These are phyloP conservation scores for Cyberlindnera suaveolens DNA, from an alignment of 805 yeast species.

Conservation along the genomic window DNA sequence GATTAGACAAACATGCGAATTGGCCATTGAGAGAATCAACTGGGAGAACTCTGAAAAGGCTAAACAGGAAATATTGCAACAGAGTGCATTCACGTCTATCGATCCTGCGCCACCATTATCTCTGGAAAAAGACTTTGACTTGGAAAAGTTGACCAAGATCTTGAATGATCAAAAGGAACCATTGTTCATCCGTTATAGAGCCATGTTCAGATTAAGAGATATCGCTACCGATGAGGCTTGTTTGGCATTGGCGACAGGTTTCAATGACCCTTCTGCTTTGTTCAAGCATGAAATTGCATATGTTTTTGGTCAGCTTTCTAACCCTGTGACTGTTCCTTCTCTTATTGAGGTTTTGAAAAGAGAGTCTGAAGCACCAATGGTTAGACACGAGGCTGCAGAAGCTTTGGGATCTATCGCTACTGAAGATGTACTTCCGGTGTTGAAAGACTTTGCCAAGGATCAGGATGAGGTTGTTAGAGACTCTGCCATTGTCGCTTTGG, in stretches of 20 bases:
- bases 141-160: constrained; percentile 58
- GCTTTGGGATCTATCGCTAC: constrained; percentile 97
- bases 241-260: constrained; percentile 85
- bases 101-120: constrained; percentile 99
- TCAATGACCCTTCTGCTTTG: constrained; percentile 83
- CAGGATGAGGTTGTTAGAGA: constrained; percentile 89
- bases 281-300: constrained; percentile 98
- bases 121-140: constrained; percentile 48
- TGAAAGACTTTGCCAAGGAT: constrained; percentile 73
- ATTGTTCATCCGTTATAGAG: constrained; percentile 91
- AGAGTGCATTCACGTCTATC: constrained; percentile 75
- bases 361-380: constrained; percentile 90
- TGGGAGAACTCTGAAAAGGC: constrained; percentile 78
- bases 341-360: constrained; percentile 76
- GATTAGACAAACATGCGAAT: constrained; percentile 94
- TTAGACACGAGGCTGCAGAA: constrained; percentile 99
- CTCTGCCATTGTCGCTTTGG: constrained; percentile 94
- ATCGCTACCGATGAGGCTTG: constrained; percentile 91
- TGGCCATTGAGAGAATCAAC: constrained; percentile 89
- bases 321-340: constrained; percentile 87
- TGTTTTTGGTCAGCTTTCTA: constrained; percentile 95
- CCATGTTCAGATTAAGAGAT: constrained; percentile 96
- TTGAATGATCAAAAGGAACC: constrained; percentile 75
- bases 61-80: constrained; percentile 63
- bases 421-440: constrained; percentile 87